Evolutionary conservation across 306 rosid species (phyloP), one percentile per base, ranked within the genome.

Genomic region (Sesbania bispinosa): DNA sequence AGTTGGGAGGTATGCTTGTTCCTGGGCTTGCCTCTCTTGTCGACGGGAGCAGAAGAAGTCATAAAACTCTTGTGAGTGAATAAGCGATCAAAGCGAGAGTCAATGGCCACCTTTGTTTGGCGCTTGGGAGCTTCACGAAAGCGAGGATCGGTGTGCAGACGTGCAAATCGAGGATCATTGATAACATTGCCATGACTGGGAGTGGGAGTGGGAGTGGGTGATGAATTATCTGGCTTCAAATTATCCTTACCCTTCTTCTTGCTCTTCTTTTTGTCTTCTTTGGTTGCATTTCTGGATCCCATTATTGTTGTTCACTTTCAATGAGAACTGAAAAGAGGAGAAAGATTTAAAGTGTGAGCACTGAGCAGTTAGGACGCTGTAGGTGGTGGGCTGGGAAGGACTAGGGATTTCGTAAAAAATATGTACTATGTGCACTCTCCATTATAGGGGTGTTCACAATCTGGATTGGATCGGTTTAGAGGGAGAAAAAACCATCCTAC

Each of bases 91-190:
- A 93, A 93, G 3, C 98, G 96, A 26, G 93, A 83, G 43, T 93
- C 98, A 36, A 93, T 88, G 13, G 82, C 83, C 30, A 88, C 93
- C 79, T 90, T 88, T 0, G 88, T 71, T 66, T 78, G 72, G 41
- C 70, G 89, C 80, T 78, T 90, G 0, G 92, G 93, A 23, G 77
- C 88, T 23, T 87, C 88, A 15, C 86, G 87, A 74, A 93, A 93
- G 18, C 97, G 82, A 15, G 98, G 98, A 79, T 93, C 97, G 5
- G 89, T 88, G 72, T 90, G 96, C 21, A 83, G 59, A 11, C 67
- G 67, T 4, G 89, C 50, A 73, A 84, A 93, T 16, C 97, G 86
- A 62, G 89, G 58, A 58, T 88, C 98, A 0, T 78, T 77, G 77
- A 90, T 85, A 48, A 82, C 48, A 15, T 73, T 84, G n/a, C 9